Evolutionary conservation across 441 rosid species (phyloP), one percentile per base, ranked within the genome.

Genomic region (Mallotus japonicus): DNA sequence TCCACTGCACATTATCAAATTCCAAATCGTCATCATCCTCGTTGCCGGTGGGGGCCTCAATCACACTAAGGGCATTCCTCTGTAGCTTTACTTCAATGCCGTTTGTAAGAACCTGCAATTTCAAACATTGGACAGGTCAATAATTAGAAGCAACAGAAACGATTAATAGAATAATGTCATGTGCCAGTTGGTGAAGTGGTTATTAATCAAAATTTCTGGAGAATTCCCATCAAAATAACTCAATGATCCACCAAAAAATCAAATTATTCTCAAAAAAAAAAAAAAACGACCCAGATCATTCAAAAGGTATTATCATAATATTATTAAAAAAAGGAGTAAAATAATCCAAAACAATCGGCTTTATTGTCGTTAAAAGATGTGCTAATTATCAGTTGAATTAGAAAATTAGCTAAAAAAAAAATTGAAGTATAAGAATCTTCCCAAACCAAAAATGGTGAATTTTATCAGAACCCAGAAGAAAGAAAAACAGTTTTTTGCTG

Each of bases 61-160:
- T 83, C 77, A 95, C 97, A 67, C 99, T 95, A 13, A 95, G 97
- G 0, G 97, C 97, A 85, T 95, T 95, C 78, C 97, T 87, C 85
- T 95, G 99, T 74, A 95, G 85, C 84, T 95, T 95, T 70, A 95
- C 99, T 83, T 92, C 99, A 62, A 92, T 92, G 69, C 99, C 99
- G 82, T 94, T 94, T 0, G 99, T 92, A 71, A 94, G 88, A 74
- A 95, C 97, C 99, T 95, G 85, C 54, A 65, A 71, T 54, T 81
- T 73, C 50, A 73, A 70, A 40, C 72, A 72, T 58, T 49, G 49
- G 20, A 22, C 16, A 73, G 54, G 57, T 34, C 72, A 53, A 69
- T 24, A 55, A 80, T 67, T 65, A 66, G 37, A 34, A 63, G 17
- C 24, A 62, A 24, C 11, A 16, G 6, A 73, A 56, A 60, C 50